Evolutionary conservation across 163 green algal species (phyloP), one percentile per base, ranked within the genome.

Genomic region (Scenedesmus sp.): DNA sequence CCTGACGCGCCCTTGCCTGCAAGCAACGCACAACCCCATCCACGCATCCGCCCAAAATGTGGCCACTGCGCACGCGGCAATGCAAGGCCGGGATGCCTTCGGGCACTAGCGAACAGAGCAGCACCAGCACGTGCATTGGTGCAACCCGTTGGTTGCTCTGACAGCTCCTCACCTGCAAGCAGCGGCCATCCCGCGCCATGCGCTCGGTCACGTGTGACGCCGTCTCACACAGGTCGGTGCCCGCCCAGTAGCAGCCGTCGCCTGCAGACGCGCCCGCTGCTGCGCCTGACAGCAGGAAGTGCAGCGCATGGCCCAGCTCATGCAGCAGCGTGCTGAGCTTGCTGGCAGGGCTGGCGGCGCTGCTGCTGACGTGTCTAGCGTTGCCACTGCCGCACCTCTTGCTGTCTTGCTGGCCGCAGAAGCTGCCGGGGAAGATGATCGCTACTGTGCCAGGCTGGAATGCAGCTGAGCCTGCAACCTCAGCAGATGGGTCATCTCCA

Each of bases 281-380:
- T 40, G 42, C 65, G 42, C 43, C 43, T 65, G 79, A 84, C 42
- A 84, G 42, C 42, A 84, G 26, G 46, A 86, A 86, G 81, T 70
- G 44, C 81, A 86, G 30, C 30, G 81, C 79, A 40, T 84, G 79
- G 79, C 79, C 79, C 42, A 84, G 42, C 79, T 84, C 79, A 59
- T 84, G 79, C 43, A 84, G 79, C 42, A 84, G 26, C 24, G 24
- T 65, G 35, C 37, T 44, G 16, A 81, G 37, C 72, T 49, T 46
- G 37, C 72, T 81, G 72, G 37, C 35, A 44, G 33, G 5, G 18
- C 72, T 81, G 72, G 6, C 33, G 33, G 10, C 30, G 37, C 35
- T 49, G 72, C 72, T 49, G 72, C 72, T 81, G 72, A 16, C 65
- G 7, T 16, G 30, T 76, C 7, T 30, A 6, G 2, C 16, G 59